These are phyloP conservation scores for Penicillium sp. DNA, from an alignment of 2,329 filamentous ascomycete species.

Conservation along the genomic window DNA sequence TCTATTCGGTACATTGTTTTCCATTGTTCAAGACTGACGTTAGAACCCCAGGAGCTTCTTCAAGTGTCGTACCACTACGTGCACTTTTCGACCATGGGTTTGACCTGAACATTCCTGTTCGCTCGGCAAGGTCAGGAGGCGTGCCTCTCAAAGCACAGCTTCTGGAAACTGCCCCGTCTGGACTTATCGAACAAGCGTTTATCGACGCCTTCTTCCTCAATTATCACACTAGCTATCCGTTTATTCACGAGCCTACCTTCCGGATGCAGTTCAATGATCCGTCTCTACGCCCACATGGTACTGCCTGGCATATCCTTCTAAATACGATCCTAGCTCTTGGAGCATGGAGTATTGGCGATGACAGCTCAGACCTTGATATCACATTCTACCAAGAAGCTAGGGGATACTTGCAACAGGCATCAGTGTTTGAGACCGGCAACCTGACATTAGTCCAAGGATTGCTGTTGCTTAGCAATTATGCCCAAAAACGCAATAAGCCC, in stretches of 20 bases:
- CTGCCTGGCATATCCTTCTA: constrained; percentile 47
- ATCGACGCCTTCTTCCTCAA: constrained; percentile 50
- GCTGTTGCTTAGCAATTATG: constrained; percentile 49
- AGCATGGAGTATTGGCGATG: constrained; percentile 44
- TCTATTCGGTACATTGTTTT: neutral
- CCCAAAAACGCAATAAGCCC: constrained; percentile 53
- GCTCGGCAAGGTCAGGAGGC: constrained; percentile 29
- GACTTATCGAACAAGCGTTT: constrained; percentile 42
- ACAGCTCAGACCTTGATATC: constrained; percentile 45
- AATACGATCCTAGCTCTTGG: constrained; percentile 49
- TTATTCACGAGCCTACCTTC: constrained; percentile 50
- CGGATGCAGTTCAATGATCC: constrained; percentile 48
- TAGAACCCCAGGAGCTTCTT: constrained; percentile 33
- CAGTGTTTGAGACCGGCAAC: constrained; percentile 51
- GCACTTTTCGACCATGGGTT: constrained; percentile 42
- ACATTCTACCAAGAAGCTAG: constrained; percentile 50
- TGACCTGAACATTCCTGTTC: constrained; percentile 38
- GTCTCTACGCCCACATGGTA: constrained; percentile 43
- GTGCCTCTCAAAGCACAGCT: constrained; percentile 41
- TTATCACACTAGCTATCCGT: constrained; percentile 50
- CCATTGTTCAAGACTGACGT: neutral
- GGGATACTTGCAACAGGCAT: constrained; percentile 46
- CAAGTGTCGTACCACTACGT: constrained; percentile 42
- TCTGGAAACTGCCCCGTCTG: constrained; percentile 39
- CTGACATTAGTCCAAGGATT: constrained; percentile 51